Percentiles rank a stretch among this genome's conserved stretches.
These are phyloP conservation scores for Schizosaccharomyces octosporus DNA, from an alignment of 805 yeast species.

Conservation along the genomic window DNA sequence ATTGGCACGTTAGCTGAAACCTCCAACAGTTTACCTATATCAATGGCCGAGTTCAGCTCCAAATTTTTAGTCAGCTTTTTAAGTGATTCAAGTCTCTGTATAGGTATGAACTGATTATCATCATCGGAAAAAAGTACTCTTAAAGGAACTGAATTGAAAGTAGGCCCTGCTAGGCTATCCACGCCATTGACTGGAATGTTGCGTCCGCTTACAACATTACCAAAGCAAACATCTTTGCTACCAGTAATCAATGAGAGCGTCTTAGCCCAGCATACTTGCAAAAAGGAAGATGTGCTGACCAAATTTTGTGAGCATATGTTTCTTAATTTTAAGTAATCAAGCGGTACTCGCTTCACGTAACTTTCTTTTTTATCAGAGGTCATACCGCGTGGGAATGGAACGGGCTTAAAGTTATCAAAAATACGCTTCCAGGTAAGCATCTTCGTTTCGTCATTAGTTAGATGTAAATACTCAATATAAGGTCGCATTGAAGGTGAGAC, in stretches of 20 bases:
- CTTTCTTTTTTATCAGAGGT: no score
- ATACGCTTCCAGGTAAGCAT: no score
- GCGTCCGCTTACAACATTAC: slow-evolving; percentile 7
- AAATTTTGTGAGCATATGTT: not conserved
- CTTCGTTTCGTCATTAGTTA: no score
- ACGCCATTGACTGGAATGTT: slow-evolving; percentile 3
- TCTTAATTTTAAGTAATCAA: not conserved
- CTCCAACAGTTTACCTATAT: no score
- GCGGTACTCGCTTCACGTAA: no score
- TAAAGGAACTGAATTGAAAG: slow-evolving; percentile 6
- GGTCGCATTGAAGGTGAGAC: not conserved
- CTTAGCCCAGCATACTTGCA: slow-evolving; percentile 7
- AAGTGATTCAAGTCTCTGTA: not conserved
- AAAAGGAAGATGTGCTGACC: slow-evolving; percentile 6
- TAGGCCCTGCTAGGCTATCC: slow-evolving; percentile 6
- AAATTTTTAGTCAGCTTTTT: no score
- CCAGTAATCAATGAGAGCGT: slow-evolving; percentile 2
- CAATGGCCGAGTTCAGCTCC: no score
- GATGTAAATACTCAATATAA: not conserved
- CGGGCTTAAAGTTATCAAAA: no score
- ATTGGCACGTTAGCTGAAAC: no score
- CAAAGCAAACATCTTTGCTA: slow-evolving; percentile 7
- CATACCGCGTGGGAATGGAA: no score
- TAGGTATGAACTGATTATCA: not conserved
- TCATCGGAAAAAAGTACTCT: slow-evolving; percentile 1